These are phyloP conservation scores for Posidonia oceanica DNA, from an alignment of 116 monocot genomes.

Conservation along the genomic window DNA sequence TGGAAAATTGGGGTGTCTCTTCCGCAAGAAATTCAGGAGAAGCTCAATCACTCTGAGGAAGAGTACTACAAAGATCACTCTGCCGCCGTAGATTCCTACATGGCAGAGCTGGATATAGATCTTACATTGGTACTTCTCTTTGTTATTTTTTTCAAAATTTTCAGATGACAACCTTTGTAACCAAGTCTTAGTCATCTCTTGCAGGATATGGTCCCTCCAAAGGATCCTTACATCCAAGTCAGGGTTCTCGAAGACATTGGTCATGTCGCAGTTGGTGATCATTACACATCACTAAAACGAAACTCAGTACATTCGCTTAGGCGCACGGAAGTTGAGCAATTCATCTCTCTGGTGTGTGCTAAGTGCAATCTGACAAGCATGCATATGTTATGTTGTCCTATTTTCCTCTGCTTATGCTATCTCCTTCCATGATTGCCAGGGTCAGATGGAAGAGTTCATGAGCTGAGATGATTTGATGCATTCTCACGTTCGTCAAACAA, in stretches of 20 bases:
- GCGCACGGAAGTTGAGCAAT: slow-evolving; percentile 79
- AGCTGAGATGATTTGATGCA: background rate
- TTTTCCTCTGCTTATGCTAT: background rate
- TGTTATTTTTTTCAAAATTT: background rate
- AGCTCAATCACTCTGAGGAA: slow-evolving; percentile 65
- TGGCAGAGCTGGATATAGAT: slow-evolving; percentile 78
- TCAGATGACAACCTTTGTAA: background rate
- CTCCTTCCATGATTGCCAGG: slow-evolving; percentile 27
- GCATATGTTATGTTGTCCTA: background rate
- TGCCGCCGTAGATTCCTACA: slow-evolving; percentile 66
- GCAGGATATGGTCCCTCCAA: slow-evolving; percentile 93
- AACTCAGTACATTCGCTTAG: slow-evolving; percentile 79
- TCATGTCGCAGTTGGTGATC: slow-evolving; percentile 65
- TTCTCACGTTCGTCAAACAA: too few relatives aligned
- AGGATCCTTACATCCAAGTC: slow-evolving; percentile 81
- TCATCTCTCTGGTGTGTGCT: slow-evolving; percentile 70
- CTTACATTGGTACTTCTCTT: slow-evolving; percentile 57
- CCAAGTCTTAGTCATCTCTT: background rate
- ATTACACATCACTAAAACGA: slow-evolving; percentile 47
- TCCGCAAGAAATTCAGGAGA: slow-evolving; percentile 84
- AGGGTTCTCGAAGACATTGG: slow-evolving; percentile 78
- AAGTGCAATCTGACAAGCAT: background rate
- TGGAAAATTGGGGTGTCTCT: slow-evolving; percentile 82
- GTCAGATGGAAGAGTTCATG: slow-evolving; percentile 84
- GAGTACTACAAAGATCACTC: slow-evolving; percentile 85